phyloP scores from a whole-genome alignment of 2,329 filamentous ascomycete genomes.

The Colletotrichum godetiae region DNA sequence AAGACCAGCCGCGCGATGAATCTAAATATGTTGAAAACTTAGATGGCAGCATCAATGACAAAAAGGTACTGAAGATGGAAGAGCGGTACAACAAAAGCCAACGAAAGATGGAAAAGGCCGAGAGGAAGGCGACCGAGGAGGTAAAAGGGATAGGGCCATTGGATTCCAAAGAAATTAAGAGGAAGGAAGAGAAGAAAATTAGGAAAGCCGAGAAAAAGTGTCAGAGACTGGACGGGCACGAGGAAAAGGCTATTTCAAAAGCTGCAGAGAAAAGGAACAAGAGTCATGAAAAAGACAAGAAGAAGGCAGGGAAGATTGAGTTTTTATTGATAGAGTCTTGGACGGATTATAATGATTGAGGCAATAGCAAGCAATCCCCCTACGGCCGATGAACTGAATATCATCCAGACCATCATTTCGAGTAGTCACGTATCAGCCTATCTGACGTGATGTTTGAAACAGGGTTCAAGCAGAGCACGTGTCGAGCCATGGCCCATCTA shows the following conservation, averaged over 20 bases:
- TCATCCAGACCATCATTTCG: neutral
- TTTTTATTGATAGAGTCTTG: neutral
- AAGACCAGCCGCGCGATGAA: neutral
- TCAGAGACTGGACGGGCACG: neutral
- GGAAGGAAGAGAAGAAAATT: neutral
- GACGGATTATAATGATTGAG: neutral
- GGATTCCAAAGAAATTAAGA: neutral
- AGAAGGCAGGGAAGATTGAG: neutral
- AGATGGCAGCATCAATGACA: neutral
- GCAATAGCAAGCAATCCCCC: neutral
- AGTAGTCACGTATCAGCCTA: neutral
- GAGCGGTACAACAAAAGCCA: neutral
- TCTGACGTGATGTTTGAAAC: neutral
- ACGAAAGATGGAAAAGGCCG: neutral
- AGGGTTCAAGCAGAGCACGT: neutral
- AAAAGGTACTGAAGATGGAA: neutral
- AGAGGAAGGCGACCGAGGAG: neutral
- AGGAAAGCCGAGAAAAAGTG: neutral
- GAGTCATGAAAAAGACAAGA: neutral
- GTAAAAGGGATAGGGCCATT: neutral
- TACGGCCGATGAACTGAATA: neutral
- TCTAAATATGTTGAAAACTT: neutral
- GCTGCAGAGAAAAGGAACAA: neutral
- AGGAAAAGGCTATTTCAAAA: neutral
- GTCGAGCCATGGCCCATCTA: neutral